A percentile compares a stretch with the other conserved stretches of the same genome.
phyloP scores from a whole-genome alignment of 192 early-diverging fungal genomes.

The Coemansia sp. region DNA sequence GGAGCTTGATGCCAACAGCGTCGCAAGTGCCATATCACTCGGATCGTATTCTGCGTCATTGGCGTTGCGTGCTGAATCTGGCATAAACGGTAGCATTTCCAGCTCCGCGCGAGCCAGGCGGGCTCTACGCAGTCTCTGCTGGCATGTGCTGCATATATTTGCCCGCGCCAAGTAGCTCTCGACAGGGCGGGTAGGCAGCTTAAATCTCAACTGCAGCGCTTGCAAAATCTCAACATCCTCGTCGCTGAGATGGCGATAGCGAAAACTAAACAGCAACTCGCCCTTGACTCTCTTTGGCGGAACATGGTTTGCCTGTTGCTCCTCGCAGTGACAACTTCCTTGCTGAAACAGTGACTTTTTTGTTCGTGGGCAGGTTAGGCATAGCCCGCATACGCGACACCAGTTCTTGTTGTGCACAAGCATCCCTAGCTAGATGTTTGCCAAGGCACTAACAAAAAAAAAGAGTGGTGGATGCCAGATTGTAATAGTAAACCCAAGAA shows the following conservation, averaged over 20 bases:
- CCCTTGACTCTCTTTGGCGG: slow-evolving; percentile 39
- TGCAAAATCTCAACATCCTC: slow-evolving; percentile 43
- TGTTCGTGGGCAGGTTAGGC: slow-evolving; percentile 46
- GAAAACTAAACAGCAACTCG: slow-evolving; percentile 45
- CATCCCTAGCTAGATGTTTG: slow-evolving; percentile 8
- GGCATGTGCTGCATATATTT: slow-evolving; percentile 53
- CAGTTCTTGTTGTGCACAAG: slow-evolving; percentile 49
- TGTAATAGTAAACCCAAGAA: neutral
- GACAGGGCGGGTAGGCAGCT: slow-evolving; percentile 34
- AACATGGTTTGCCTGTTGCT: slow-evolving; percentile 41
- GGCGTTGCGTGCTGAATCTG: neutral
- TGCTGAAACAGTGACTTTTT: slow-evolving; percentile 30
- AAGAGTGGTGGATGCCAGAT: neutral
- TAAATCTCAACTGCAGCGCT: slow-evolving; percentile 34
- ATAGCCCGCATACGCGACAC: slow-evolving; percentile 48
- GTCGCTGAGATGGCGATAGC: slow-evolving; percentile 50
- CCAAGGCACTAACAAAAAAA: neutral
- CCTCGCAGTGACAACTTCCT: slow-evolving; percentile 29
- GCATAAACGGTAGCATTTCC: neutral
- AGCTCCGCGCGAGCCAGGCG: slow-evolving; percentile 7
- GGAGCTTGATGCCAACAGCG: neutral
- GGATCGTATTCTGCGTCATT: neutral
- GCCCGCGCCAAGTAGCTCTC: slow-evolving; percentile 42
- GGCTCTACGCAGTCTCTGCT: slow-evolving; percentile 48
- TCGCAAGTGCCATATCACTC: slow-evolving; percentile 1